A percentile compares a stretch with the other conserved stretches of the same genome.
phyloP scores from a whole-genome alignment of 805 yeast genomes.

The Helenozyma rhizophorensis region DNA sequence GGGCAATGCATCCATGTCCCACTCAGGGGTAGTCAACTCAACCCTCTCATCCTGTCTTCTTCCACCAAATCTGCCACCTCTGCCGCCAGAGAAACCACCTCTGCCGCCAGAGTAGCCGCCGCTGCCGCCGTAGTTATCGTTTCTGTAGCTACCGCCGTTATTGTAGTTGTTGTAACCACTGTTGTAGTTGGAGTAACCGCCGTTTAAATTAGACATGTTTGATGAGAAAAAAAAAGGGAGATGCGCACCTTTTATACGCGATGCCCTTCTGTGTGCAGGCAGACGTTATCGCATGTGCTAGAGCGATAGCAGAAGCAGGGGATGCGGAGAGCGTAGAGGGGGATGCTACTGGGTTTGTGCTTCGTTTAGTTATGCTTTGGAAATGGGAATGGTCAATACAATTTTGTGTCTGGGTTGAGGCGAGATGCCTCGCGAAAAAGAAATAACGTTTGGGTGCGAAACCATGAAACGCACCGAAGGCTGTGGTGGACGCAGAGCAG shows the following conservation, averaged over 20 bases:
- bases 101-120: slow-evolving; percentile 31
- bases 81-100: slow-evolving; percentile 25
- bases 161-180: slow-evolving; percentile 17
- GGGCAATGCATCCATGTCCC: slow-evolving; percentile 75
- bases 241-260: slow-evolving; percentile 5
- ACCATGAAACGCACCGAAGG: too few relatives aligned
- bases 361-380: too few relatives aligned
- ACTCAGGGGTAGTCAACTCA: slow-evolving; percentile 67
- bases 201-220: slow-evolving; percentile 26
- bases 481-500: too few relatives aligned
- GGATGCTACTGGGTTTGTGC: too few relatives aligned
- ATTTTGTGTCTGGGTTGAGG: too few relatives aligned
- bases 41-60: slow-evolving; percentile 38
- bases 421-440: too few relatives aligned
- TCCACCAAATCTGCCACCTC: slow-evolving; percentile 29
- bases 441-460: too few relatives aligned
- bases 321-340: too few relatives aligned
- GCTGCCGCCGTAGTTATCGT: slow-evolving; percentile 31
- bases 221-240: slow-evolving; percentile 3
- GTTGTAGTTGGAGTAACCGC: slow-evolving; percentile 23
- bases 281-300: too few relatives aligned
- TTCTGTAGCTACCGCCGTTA: slow-evolving; percentile 16
- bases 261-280: too few relatives aligned
- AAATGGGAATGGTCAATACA: too few relatives aligned
- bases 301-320: too few relatives aligned